Conservation (phyloP, 169 alveolate species). For the Toxoplasma gondii region DNA sequence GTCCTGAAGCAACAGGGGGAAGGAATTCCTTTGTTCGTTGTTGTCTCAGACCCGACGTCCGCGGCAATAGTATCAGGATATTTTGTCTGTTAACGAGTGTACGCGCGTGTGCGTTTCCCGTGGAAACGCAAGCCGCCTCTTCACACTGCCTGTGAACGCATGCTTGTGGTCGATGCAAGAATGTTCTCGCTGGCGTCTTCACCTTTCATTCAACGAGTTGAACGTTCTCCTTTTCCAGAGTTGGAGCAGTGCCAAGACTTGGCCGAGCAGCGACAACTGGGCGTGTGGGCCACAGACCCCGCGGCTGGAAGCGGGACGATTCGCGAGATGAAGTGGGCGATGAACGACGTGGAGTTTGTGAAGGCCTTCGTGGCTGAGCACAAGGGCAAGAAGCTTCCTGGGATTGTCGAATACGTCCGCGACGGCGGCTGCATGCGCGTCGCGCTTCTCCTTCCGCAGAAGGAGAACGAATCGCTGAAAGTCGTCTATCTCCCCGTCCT, state of each 20-base stretch:
- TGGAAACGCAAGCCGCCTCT: no score
- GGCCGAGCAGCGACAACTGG: slow-evolving; percentile 45
- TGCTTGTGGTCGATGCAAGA: no score
- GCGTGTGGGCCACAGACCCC: slow-evolving; percentile 13
- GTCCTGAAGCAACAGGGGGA: no score
- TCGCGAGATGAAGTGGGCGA: slow-evolving; percentile 48
- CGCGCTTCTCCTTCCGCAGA: not conserved
- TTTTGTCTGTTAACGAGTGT: no score
- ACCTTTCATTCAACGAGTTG: no score
- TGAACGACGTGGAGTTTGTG: slow-evolving; percentile 33
- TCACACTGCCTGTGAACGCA: no score
- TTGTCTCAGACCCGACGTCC: no score
- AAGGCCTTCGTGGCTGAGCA: slow-evolving; percentile 40
- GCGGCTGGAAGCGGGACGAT: slow-evolving; percentile 25
- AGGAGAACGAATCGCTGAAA: not conserved
- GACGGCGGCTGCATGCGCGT: slow-evolving; percentile 55
- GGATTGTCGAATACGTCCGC: slow-evolving; percentile 51
- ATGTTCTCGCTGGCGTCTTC: no score
- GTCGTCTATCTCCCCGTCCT: slow-evolving; percentile 32
- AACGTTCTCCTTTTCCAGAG: slow-evolving; percentile 1
- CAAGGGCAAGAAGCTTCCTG: slow-evolving; percentile 41
- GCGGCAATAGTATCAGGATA: no score
- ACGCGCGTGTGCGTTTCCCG: no score
- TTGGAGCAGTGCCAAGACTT: slow-evolving; percentile 41
- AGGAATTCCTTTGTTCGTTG: no score